A percentile compares a stretch with the other conserved stretches of the same genome.
phyloP scores from a whole-genome alignment of 176 grass and related monocot genomes.

The Zea luxurians region DNA sequence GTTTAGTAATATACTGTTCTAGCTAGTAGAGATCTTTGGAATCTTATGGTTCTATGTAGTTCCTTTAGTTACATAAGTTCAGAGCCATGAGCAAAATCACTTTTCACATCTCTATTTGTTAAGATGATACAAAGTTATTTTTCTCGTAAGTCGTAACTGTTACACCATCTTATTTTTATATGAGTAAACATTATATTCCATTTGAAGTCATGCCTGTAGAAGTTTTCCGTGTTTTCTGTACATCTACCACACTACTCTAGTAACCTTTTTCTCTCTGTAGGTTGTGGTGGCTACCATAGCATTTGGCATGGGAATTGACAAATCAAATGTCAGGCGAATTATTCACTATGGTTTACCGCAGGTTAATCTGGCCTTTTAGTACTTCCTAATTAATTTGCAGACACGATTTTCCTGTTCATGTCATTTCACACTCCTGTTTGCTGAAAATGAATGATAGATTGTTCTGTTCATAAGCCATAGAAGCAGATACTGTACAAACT shows the following conservation, averaged over 20 bases:
- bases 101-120: slow-evolving; percentile 23
- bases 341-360: slow-evolving; percentile 96
- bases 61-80: slow-evolving; percentile 1
- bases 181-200: not conserved
- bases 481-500: slow-evolving; percentile 11
- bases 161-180: not conserved
- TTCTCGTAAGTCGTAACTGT: not conserved
- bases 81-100: not conserved
- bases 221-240: not conserved
- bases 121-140: slow-evolving; percentile 1
- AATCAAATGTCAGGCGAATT: slow-evolving; percentile 92
- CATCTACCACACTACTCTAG: not conserved
- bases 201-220: not conserved
- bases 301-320: slow-evolving; percentile 99
- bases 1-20: not conserved
- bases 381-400: slow-evolving; percentile 14
- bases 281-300: slow-evolving; percentile 98
- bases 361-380: slow-evolving; percentile 47
- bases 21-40: not conserved
- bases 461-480: slow-evolving; percentile 4
- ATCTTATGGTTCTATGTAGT: slow-evolving; percentile 7
- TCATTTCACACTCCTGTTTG: not conserved
- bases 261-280: slow-evolving; percentile 46
- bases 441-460: not conserved
- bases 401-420: not conserved